Conservation (phyloP, 371 early-diverging fungal genomes). For the Saksenaea oblongispora region DNA sequence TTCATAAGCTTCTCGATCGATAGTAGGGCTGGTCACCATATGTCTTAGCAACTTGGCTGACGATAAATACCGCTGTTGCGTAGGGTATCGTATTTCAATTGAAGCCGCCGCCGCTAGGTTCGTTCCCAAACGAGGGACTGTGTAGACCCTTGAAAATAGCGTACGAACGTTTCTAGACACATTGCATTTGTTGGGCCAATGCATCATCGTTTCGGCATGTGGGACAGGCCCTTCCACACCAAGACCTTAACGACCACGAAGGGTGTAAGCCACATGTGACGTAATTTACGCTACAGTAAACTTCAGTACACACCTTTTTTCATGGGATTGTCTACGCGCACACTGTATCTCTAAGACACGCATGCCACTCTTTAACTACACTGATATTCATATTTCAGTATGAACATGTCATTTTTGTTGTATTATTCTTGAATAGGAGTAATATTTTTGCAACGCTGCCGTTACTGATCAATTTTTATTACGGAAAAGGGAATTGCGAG, state of each 20-base stretch:
- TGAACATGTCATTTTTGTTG: too few species aligned
- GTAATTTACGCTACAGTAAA: too few species aligned
- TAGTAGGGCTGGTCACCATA: not conserved
- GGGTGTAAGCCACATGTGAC: too few species aligned
- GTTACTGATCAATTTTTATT: too few species aligned
- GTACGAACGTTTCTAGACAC: not conserved
- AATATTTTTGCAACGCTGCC: too few species aligned
- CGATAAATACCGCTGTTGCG: not conserved
- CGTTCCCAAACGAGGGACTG: not conserved
- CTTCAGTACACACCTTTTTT: too few species aligned
- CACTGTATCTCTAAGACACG: too few species aligned
- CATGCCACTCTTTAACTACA: too few species aligned
- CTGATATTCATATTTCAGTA: too few species aligned
- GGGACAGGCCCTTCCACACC: not conserved
- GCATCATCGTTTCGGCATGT: slow-evolving; percentile 3
- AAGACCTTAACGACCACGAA: not conserved
- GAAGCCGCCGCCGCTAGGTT: not conserved
- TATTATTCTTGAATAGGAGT: too few species aligned
- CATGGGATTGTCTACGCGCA: too few species aligned
- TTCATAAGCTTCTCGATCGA: not conserved
- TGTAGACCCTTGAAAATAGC: not conserved
- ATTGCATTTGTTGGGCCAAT: slow-evolving; percentile 4
- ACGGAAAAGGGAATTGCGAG: too few species aligned
- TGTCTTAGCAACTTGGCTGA: not conserved
- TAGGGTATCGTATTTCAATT: not conserved